A percentile compares a stretch with the other conserved stretches of the same genome.
These are phyloP conservation scores for Nakazawaea ishiwadae DNA, from an alignment of 805 yeast genomes.

Conservation along the genomic window DNA sequence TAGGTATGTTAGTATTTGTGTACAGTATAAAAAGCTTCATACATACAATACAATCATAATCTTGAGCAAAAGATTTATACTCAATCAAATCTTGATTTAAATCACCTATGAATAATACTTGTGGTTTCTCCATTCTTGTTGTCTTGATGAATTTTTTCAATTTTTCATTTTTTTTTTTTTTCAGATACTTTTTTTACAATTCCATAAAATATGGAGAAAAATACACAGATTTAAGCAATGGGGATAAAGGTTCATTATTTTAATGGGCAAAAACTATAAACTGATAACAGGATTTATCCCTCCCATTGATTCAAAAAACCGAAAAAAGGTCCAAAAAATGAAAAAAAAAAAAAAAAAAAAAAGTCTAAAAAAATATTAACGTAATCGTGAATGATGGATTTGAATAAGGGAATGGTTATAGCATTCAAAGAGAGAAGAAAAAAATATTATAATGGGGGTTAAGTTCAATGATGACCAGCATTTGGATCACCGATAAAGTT, in stretches of 20 bases:
- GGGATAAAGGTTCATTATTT: no score
- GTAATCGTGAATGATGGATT: not conserved
- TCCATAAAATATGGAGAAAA: no score
- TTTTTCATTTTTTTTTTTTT: no score
- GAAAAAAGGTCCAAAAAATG: no score
- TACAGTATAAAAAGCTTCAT: no score
- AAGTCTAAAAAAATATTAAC: no score
- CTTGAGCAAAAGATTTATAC: conserved; percentile 36
- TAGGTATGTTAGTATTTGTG: not conserved
- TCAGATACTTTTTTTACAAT: no score
- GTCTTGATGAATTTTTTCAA: not conserved
- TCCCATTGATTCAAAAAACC: no score
- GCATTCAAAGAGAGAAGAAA: not conserved
- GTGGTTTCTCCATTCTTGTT: conserved; percentile 20
- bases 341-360: no score
- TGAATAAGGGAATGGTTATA: not conserved
- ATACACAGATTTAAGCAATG: no score
- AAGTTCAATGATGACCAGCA: conserved; percentile 45
- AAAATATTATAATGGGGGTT: not conserved
- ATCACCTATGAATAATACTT: conserved; percentile 47
- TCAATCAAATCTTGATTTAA: conserved; percentile 42
- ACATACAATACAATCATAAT: conserved; percentile 29
- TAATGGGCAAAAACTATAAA: no score
- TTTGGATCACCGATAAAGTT: conserved; percentile 82
- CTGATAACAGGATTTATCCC: no score